Conservation (phyloP, 371 early-diverging fungal genomes). For the Fennellomyces sp. region DNA sequence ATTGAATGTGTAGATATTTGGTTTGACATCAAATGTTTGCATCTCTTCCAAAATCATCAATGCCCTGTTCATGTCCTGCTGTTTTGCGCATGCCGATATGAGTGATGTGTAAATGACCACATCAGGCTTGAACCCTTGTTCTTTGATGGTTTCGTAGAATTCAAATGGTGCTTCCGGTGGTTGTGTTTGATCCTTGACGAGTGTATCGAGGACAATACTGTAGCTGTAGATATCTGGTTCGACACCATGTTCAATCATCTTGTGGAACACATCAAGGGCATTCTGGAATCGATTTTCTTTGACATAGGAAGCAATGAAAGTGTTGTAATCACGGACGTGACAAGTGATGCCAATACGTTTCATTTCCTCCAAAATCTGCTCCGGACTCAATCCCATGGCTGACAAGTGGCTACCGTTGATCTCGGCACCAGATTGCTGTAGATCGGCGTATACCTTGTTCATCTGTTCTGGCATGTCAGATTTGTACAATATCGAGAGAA, state of each 20-base stretch:
- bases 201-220: constrained; percentile 38
- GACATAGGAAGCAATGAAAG: constrained; percentile 21
- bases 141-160: constrained; percentile 39
- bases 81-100: constrained; percentile 22
- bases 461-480: constrained; percentile 9
- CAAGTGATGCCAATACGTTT: not conserved
- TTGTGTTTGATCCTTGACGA: constrained; percentile 30
- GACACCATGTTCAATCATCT: constrained; percentile 26
- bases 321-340: constrained; percentile 35
- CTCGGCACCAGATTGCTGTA: not conserved
- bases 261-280: constrained; percentile 33
- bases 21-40: constrained; percentile 22
- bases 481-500: constrained; percentile 15
- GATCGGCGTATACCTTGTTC: constrained; percentile 20
- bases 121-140: constrained; percentile 27
- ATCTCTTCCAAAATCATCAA: constrained; percentile 35
- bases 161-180: constrained; percentile 29
- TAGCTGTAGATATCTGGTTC: constrained; percentile 35
- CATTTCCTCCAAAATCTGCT: constrained; percentile 26
- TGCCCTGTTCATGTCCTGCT: constrained; percentile 24
- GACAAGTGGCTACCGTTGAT: constrained; percentile 21
- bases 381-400: constrained; percentile 31
- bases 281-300: constrained; percentile 30
- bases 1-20: constrained; percentile 42
- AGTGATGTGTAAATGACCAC: constrained; percentile 32